Evolutionary conservation across 495 filamentous ascomycete genomes (phyloP).

Genomic region (Bacidia rubella): DNA sequence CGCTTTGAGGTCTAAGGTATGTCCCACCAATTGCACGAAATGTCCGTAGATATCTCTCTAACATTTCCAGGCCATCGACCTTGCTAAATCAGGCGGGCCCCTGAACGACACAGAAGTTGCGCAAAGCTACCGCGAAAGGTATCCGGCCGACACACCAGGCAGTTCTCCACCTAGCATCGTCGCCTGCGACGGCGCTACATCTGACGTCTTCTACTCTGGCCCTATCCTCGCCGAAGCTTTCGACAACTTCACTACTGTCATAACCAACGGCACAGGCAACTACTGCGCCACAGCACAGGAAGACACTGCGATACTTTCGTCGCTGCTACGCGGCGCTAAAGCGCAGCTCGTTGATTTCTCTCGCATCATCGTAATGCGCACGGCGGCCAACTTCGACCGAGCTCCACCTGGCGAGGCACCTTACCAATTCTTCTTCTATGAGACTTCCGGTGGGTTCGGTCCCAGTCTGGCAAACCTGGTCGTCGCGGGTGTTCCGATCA

Average conservation of each 20-base stretch:
- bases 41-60: too few species aligned
- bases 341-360: background rate
- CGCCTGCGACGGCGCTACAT: background rate
- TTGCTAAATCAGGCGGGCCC: background rate
- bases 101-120: background rate
- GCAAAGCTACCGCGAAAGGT: background rate
- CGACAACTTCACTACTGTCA: background rate
- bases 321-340: background rate
- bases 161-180: background rate
- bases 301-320: background rate
- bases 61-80: background rate
- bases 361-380: background rate
- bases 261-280: background rate
- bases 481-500: background rate
- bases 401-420: too few species aligned
- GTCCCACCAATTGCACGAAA: background rate
- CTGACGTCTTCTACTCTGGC: background rate
- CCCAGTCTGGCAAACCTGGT: background rate
- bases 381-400: background rate
- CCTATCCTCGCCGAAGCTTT: background rate
- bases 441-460: background rate
- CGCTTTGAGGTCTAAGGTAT: background rate
- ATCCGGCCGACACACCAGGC: background rate
- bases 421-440: background rate
- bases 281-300: background rate